Conservation (phyloP, 768 basidiomycete species). For the Boletus speciosus region DNA sequence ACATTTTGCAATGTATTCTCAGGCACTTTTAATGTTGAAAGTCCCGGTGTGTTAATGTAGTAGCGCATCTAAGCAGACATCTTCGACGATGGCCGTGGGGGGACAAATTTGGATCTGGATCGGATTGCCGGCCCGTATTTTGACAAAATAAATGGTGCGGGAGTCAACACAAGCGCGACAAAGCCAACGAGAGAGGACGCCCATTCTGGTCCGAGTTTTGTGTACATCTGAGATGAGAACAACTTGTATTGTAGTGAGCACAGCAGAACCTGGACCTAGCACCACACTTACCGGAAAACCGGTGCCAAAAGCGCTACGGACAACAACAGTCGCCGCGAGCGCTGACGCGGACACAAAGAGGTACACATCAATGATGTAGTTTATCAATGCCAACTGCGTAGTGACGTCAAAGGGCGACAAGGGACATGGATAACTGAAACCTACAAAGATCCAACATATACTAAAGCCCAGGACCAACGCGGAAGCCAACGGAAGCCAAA, state of each 20-base stretch:
- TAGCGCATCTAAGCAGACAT: slow-evolving; percentile 4
- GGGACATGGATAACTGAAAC: slow-evolving; percentile 20
- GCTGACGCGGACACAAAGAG: slow-evolving; percentile 53
- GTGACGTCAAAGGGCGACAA: not conserved
- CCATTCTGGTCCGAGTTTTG: slow-evolving; percentile 48
- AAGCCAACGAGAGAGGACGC: slow-evolving; percentile 57
- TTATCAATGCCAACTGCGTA: slow-evolving; percentile 47
- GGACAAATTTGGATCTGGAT: slow-evolving; percentile 41
- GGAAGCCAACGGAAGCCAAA: slow-evolving; percentile 52
- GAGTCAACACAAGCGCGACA: slow-evolving; percentile 48
- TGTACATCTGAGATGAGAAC: slow-evolving; percentile 56
- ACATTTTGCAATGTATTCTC: too few species aligned
- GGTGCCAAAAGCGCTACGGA: slow-evolving; percentile 52
- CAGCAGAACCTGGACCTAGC: not conserved
- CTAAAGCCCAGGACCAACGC: slow-evolving; percentile 51
- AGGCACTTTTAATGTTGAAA: too few species aligned
- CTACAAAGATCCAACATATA: slow-evolving; percentile 52
- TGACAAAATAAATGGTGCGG: slow-evolving; percentile 47
- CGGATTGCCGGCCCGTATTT: slow-evolving; percentile 45
- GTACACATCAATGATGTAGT: slow-evolving; percentile 63
- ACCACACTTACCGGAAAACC: slow-evolving; percentile 36
- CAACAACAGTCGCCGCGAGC: slow-evolving; percentile 50
- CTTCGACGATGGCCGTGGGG: slow-evolving; percentile 20
- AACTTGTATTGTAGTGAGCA: slow-evolving; percentile 28
- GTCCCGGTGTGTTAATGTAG: too few species aligned